Evolutionary conservation across 805 yeast genomes (phyloP), one percentile per base, ranked within the genome.

Genomic region (Candida insectalens): DNA sequence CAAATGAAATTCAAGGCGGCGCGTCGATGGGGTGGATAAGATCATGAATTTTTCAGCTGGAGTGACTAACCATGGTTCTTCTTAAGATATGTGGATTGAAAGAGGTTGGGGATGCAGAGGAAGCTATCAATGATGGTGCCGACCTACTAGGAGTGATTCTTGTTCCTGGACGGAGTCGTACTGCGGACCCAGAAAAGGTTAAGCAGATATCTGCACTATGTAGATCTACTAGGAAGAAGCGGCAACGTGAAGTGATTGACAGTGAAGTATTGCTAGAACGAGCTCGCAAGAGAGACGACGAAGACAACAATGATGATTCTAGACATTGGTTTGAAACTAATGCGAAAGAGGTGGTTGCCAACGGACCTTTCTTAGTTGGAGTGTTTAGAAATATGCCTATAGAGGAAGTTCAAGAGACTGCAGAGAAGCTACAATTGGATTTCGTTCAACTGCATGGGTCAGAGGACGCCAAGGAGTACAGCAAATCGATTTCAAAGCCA

Each of bases 371-470:
- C 43, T 54, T 82, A 2, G 96, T 87, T 2, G 98, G 97, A 1
- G 98, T 89, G 3, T 85, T 89, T 60, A 65, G 88, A 38, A 84
- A 92, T 52, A 96, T 88, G 54, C 47, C 78, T 0, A 47, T 80
- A 3, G 77, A 70, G 2, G 81, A 78, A 10, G 80, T 89, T 1
- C 51, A 63, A 27, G 36, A 43, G 7, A 46, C 67, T 2, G 65
- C 67, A 0, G 42, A 50, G 2, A 67, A 64, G 6, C 53, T 77
- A 12, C 59, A 60, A 1, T 50, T 87, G 3, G 97, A 92, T 54
- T 60, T 84, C 18, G 81, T 92, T 1, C 98, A 92, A 52, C 58
- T 92, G 9, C 98, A 92, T 54, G 98, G 97, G 7, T 65, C 73
- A 19, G 80, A 78, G 41, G 70, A 74, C 12, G 62, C 65, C 38